A percentile compares a stretch with the other conserved stretches of the same genome.
These are phyloP conservation scores for Cordyceps sp. DNA, from an alignment of 2,329 filamentous ascomycete genomes.

Conservation along the genomic window DNA sequence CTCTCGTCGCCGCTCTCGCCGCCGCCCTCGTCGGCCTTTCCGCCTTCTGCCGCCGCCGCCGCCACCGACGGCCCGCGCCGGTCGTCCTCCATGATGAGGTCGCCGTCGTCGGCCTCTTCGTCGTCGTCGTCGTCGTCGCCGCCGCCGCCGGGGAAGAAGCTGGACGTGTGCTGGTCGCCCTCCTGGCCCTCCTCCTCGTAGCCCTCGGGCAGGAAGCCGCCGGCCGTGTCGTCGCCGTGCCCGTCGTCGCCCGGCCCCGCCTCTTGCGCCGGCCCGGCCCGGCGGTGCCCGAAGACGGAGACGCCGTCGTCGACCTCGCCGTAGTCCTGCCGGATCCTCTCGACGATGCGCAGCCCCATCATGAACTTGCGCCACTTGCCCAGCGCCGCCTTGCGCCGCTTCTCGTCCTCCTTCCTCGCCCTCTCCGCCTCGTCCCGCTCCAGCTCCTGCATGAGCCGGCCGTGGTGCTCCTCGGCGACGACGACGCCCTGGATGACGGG, in stretches of 20 bases:
- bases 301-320: slow-evolving; percentile 39
- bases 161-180: slow-evolving; percentile 19
- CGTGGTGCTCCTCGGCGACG: slow-evolving; percentile 64
- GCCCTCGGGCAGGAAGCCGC: slow-evolving; percentile 44
- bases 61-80: no score
- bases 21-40: no score
- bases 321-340: slow-evolving; percentile 63
- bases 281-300: slow-evolving; percentile 37
- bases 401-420: slow-evolving; percentile 65
- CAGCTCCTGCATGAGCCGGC: slow-evolving; percentile 61
- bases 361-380: slow-evolving; percentile 75
- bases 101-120: slow-evolving; percentile 18
- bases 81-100: slow-evolving; percentile 15
- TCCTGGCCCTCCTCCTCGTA: slow-evolving; percentile 22
- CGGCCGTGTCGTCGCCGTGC: slow-evolving; percentile 35
- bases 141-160: slow-evolving; percentile 34
- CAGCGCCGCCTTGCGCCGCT: slow-evolving; percentile 57
- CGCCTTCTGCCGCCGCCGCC: no score
- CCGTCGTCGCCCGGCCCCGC: slow-evolving; percentile 7
- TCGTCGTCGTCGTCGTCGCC: no score
- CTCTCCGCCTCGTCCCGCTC: slow-evolving; percentile 61
- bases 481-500: slow-evolving; percentile 86
- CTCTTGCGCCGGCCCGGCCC: slow-evolving; percentile 4
- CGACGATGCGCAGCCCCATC: slow-evolving; percentile 67
- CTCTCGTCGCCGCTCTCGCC: no score